Conservation (phyloP, 2,329 filamentous ascomycete species). For the Aspergillus candidus region DNA sequence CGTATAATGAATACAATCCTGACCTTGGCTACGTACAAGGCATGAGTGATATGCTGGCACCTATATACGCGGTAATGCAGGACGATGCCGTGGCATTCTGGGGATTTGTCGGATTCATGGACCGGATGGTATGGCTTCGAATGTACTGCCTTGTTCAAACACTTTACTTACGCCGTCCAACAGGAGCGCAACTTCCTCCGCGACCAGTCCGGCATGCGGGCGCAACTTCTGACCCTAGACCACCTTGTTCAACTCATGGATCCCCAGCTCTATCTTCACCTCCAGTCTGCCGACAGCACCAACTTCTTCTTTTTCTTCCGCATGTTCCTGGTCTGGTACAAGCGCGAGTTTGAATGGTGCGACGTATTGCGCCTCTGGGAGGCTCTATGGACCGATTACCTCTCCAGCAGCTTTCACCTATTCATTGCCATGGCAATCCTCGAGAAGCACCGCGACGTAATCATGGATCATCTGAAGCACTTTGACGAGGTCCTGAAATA, state of each 20-base stretch:
- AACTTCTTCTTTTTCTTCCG: constrained; percentile 99
- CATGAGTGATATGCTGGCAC: constrained; percentile 94
- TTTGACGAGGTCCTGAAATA: constrained; percentile 99
- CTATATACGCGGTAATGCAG: constrained; percentile 94
- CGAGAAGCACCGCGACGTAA: constrained; percentile 92
- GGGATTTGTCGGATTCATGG: constrained; percentile 94
- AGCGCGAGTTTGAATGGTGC: constrained; percentile 87
- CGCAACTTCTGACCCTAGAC: constrained; percentile 83
- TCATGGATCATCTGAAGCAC: constrained; percentile 86
- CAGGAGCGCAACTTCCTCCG: constrained; percentile 88
- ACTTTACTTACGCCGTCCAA: constrained; percentile 4
- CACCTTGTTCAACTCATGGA: constrained; percentile 97
- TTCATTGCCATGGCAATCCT: constrained; percentile 91
- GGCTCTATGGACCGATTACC: constrained; percentile 84
- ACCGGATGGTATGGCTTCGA: constrained; percentile 63
- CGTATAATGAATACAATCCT: constrained; percentile 96
- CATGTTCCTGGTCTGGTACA: constrained; percentile 98
- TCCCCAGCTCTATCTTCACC: constrained; percentile 83
- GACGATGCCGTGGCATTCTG: constrained; percentile 96
- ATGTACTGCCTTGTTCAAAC: background rate
- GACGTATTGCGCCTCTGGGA: constrained; percentile 91
- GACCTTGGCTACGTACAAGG: constrained; percentile 96
- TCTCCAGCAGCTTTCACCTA: constrained; percentile 84
- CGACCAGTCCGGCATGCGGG: constrained; percentile 93
- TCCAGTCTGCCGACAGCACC: constrained; percentile 84